A percentile compares a stretch with the other conserved stretches of the same genome.
Evolutionary conservation across 108 stramenopile genomes (phyloP).

Genomic region (Pseudonitzschia delicatissima): DNA sequence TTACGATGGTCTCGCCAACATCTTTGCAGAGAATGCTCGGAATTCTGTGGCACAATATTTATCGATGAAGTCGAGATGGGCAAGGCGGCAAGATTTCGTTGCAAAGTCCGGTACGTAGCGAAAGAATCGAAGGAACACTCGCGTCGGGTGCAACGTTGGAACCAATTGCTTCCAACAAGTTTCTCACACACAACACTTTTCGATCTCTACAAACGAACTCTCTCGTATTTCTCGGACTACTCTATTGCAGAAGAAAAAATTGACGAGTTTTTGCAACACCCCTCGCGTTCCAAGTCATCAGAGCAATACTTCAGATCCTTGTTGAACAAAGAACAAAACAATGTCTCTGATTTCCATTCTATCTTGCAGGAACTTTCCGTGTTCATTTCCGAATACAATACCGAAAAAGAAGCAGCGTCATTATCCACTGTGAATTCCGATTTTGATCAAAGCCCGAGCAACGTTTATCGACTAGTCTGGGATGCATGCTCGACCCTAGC

Average conservation of each 20-base stretch:
- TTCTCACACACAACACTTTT: background rate
- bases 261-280: conserved; percentile 33
- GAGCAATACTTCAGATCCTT: background rate
- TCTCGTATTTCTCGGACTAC: background rate
- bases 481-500: conserved; percentile 55
- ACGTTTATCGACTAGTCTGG: conserved; percentile 54
- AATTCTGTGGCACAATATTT: conserved; percentile 33
- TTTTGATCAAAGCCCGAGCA: too few relatives aligned
- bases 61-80: conserved; percentile 34
- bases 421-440: conserved; percentile 2
- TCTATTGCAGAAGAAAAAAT: conserved; percentile 38
- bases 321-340: background rate
- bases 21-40: conserved; percentile 46
- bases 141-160: background rate
- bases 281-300: conserved; percentile 1
- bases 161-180: background rate
- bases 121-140: background rate
- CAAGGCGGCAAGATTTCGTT: conserved; percentile 25
- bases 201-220: too few relatives aligned
- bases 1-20: conserved; percentile 48
- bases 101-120: conserved; percentile 20
- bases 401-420: conserved; percentile 9
- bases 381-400: conserved; percentile 6
- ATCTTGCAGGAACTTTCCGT: conserved; percentile 21
- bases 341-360: conserved; percentile 9